Percentiles rank a stretch among this genome's conserved stretches.
Evolutionary conservation across 202 grass and related monocot species (phyloP).

Genomic region (Carex sylvatica): DNA sequence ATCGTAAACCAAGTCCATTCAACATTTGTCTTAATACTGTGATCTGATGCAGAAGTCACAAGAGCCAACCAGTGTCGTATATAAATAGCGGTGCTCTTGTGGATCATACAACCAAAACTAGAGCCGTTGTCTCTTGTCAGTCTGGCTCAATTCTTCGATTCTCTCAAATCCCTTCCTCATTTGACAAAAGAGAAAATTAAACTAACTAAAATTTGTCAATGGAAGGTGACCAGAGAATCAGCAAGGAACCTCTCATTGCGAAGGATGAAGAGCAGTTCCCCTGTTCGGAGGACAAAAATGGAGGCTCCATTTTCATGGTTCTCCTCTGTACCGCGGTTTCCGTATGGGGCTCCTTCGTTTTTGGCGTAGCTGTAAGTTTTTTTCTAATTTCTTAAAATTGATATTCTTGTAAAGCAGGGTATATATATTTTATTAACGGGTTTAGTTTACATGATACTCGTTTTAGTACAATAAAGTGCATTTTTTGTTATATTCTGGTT

Average conservation of each 20-base stretch:
- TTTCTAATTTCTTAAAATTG: too few species aligned
- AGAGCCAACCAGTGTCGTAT: background rate
- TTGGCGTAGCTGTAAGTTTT: constrained; percentile 69
- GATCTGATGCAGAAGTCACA: background rate
- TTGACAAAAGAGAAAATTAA: background rate
- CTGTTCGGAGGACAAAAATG: background rate
- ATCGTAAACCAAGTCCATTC: constrained; percentile 3
- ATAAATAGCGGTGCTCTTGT: constrained; percentile 2
- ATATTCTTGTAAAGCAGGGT: background rate
- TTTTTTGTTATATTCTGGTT: too few species aligned
- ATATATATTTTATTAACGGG: background rate
- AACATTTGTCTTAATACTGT: background rate
- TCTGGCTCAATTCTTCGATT: background rate
- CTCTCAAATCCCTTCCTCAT: background rate
- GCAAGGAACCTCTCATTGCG: constrained; percentile 20
- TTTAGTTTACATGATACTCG: background rate
- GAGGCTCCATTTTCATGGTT: constrained; percentile 54
- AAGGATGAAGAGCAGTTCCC: constrained; percentile 11
- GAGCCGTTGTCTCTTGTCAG: background rate
- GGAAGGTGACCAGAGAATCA: background rate
- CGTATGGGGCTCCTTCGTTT: constrained; percentile 83
- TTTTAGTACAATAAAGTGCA: too few species aligned
- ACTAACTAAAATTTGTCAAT: constrained; percentile 14
- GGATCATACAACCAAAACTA: background rate
- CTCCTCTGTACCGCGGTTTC: constrained; percentile 62